These are phyloP conservation scores for Lactifluus echinatus DNA, from an alignment of 768 basidiomycete genomes.

Conservation along the genomic window DNA sequence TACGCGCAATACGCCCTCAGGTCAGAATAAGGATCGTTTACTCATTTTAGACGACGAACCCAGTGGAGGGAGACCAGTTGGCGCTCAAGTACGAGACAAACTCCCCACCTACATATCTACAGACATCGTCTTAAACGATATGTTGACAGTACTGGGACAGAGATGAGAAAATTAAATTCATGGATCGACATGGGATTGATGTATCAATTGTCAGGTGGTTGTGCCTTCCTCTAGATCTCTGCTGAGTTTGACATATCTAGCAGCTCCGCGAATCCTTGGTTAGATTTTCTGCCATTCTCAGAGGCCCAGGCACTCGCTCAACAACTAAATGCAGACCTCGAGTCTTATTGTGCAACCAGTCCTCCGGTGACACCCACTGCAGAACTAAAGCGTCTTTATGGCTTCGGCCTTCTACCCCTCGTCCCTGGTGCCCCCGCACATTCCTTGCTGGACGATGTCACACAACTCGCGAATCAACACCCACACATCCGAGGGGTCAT, in stretches of 20 bases:
- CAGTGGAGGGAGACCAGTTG: conserved; percentile 70
- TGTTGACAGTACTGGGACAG: conserved; percentile 61
- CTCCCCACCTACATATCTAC: neutral
- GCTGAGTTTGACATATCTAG: neutral
- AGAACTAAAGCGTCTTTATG: conserved; percentile 59
- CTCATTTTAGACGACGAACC: conserved; percentile 77
- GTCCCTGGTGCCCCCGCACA: conserved; percentile 52
- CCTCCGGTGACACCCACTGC: conserved; percentile 34
- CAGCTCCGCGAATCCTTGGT: conserved; percentile 87
- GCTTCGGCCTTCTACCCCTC: conserved; percentile 77
- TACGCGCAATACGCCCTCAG: conserved; percentile 36
- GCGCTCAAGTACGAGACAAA: conserved; percentile 46
- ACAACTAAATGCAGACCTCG: conserved; percentile 71
- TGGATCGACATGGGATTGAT: conserved; percentile 76
- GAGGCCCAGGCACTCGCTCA: conserved; percentile 58
- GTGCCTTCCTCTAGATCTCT: neutral
- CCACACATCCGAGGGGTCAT: conserved; percentile 71
- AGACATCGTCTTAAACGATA: neutral
- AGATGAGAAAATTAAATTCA: conserved; percentile 71
- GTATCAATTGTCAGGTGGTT: conserved; percentile 66
- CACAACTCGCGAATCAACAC: conserved; percentile 49
- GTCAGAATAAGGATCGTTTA: conserved; percentile 53
- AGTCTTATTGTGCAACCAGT: conserved; percentile 65
- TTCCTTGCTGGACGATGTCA: conserved; percentile 53
- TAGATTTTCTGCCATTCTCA: conserved; percentile 70